Evolutionary conservation across 345 rosid species (phyloP).

Genomic region (Adansonia digitata): DNA sequence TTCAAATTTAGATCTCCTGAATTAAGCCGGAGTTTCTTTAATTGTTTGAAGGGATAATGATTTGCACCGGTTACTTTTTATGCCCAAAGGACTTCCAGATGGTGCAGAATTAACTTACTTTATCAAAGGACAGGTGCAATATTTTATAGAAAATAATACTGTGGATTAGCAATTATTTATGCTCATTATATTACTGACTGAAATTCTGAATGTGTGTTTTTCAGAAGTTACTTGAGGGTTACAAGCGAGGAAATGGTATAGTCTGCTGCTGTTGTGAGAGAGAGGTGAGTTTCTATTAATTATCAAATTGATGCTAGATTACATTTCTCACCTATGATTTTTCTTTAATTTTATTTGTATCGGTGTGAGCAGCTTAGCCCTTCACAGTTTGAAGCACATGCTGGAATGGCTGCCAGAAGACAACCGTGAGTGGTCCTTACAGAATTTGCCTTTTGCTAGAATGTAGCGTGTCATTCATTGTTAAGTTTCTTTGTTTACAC

Average conservation of each 20-base stretch:
- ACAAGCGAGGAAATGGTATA: conserved; percentile 87
- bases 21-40: conserved; percentile 1
- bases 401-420: conserved; percentile 99
- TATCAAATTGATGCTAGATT: conserved; percentile 2
- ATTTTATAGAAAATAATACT: conserved; percentile 5
- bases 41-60: conserved; percentile 80
- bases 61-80: conserved; percentile 85
- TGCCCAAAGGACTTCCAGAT: conserved; percentile 96
- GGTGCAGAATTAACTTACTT: conserved; percentile 83
- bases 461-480: conserved; percentile 10
- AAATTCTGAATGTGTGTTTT: conserved; percentile 8
- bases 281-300: conserved; percentile 45
- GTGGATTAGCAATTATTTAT: conserved; percentile 7
- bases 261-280: conserved; percentile 74
- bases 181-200: conserved; percentile 5
- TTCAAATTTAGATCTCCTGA: conserved; percentile 2
- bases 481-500: conserved; percentile 21
- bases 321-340: background rate
- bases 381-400: conserved; percentile 98
- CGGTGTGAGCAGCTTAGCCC: conserved; percentile 74
- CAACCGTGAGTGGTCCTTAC: conserved; percentile 77
- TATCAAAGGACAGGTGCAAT: conserved; percentile 78
- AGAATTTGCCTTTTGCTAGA: conserved; percentile 10
- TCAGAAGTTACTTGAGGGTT: conserved; percentile 71
- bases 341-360: background rate